Percentiles rank a stretch among this genome's conserved stretches.
Conservation (phyloP, 1,284 basidiomycete genomes). For the Pascua guehoae region DNA sequence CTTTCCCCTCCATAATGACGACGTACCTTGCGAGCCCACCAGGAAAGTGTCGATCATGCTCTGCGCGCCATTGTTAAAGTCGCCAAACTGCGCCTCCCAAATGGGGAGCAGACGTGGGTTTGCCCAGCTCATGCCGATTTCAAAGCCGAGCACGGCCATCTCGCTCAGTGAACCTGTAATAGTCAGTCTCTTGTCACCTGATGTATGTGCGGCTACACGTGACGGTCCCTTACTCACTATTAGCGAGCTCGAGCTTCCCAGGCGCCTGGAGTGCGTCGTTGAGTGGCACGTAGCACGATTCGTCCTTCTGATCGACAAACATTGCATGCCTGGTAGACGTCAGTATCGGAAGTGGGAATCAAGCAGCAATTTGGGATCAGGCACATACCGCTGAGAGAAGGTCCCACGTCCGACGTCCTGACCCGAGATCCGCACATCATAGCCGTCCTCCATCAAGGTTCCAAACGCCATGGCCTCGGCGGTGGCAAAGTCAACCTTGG, state of each 20-base stretch:
- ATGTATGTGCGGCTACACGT: not conserved
- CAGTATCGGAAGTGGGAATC: not conserved
- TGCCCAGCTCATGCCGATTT: conserved; percentile 84
- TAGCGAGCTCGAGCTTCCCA: conserved; percentile 75
- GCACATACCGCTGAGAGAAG: conserved; percentile 70
- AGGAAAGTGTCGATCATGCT: conserved; percentile 85
- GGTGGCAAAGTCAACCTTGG: conserved; percentile 77
- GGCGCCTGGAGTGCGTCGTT: conserved; percentile 57
- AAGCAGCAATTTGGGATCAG: too few species aligned
- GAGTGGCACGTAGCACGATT: conserved; percentile 70
- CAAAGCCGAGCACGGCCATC: conserved; percentile 77
- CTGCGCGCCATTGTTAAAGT: conserved; percentile 86
- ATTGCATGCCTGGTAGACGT: conserved; percentile 68
- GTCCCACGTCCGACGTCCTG: conserved; percentile 87
- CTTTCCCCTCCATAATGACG: not conserved
- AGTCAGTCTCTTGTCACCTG: not conserved
- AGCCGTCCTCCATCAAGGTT: conserved; percentile 70
- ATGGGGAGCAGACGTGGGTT: conserved; percentile 71
- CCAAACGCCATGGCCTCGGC: conserved; percentile 87
- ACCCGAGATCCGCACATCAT: conserved; percentile 77
- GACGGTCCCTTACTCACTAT: conserved; percentile 63
- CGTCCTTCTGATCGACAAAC: conserved; percentile 79
- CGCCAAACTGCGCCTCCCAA: conserved; percentile 86
- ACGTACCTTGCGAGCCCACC: conserved; percentile 71
- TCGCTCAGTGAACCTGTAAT: conserved; percentile 72